Evolutionary conservation across 2,329 filamentous ascomycete species (phyloP).

Genomic region (Colletotrichum eleusines): DNA sequence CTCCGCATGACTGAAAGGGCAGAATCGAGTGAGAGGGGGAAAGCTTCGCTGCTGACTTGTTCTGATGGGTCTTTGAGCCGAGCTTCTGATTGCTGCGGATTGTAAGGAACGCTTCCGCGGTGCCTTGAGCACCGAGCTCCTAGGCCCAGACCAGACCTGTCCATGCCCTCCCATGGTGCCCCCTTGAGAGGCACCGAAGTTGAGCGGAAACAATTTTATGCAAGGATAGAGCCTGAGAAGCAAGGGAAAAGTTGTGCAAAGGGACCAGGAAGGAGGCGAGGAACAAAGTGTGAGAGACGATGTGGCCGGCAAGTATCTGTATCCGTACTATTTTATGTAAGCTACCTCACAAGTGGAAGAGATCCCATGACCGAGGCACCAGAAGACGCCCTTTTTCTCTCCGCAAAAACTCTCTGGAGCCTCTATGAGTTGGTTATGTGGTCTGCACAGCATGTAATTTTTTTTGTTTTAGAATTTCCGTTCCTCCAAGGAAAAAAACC

Average conservation of each 20-base stretch:
- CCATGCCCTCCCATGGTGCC: slow-evolving; percentile 24
- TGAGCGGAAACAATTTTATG: slow-evolving; percentile 34
- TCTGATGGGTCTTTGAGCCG: slow-evolving; percentile 30
- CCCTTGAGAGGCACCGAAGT: slow-evolving; percentile 21
- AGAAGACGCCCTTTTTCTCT: slow-evolving; percentile 18
- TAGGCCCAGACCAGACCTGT: slow-evolving; percentile 35
- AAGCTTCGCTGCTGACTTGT: slow-evolving; percentile 36
- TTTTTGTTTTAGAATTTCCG: slow-evolving; percentile 15
- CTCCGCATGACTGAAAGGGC: slow-evolving; percentile 8
- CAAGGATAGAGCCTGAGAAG: slow-evolving; percentile 34
- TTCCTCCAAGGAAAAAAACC: neutral
- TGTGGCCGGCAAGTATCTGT: neutral
- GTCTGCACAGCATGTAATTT: neutral
- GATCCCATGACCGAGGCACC: slow-evolving; percentile 6
- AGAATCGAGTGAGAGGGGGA: slow-evolving; percentile 28
- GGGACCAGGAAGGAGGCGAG: neutral
- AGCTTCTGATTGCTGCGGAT: slow-evolving; percentile 40
- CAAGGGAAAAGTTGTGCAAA: slow-evolving; percentile 7
- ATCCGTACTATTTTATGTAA: too few species aligned
- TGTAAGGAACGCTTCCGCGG: slow-evolving; percentile 38
- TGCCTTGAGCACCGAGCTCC: slow-evolving; percentile 36
- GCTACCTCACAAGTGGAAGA: neutral
- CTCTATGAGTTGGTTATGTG: slow-evolving; percentile 7
- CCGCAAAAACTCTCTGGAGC: neutral
- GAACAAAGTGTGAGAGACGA: slow-evolving; percentile 7